Evolutionary conservation across 441 rosid species (phyloP).

Genomic region (Populus hybrid): DNA sequence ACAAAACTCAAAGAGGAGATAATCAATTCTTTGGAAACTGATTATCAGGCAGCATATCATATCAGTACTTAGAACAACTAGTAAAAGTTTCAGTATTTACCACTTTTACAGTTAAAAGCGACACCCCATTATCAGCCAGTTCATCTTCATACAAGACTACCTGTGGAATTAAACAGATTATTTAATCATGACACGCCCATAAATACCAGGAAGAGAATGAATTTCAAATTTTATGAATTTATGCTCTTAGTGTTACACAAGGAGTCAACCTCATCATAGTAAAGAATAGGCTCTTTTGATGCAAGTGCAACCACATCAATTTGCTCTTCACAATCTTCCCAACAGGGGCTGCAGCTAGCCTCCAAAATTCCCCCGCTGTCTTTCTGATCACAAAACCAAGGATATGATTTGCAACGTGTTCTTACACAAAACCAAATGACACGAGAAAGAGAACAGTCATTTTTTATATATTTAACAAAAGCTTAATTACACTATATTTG

Average conservation of each 20-base stretch:
- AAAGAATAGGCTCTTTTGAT: conserved; percentile 94
- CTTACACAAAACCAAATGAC: neutral
- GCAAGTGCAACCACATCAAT: conserved; percentile 73
- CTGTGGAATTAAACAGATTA: conserved; percentile 38
- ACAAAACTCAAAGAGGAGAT: conserved; percentile 26
- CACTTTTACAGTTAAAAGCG: conserved; percentile 96
- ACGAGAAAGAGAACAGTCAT: neutral
- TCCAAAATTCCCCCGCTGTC: conserved; percentile 26
- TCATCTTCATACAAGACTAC: conserved; percentile 96
- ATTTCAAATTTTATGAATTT: neutral
- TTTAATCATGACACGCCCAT: conserved; percentile 11
- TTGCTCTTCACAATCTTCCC: conserved; percentile 80
- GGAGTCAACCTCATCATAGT: conserved; percentile 77
- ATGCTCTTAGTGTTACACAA: neutral
- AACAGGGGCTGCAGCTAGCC: conserved; percentile 35
- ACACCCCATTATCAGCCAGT: conserved; percentile 93
- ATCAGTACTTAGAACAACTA: conserved; percentile 1
- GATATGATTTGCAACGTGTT: conserved; percentile 11
- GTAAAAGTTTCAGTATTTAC: conserved; percentile 40
- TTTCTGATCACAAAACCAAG: conserved; percentile 33
- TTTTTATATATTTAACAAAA: neutral
- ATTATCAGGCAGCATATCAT: conserved; percentile 3
- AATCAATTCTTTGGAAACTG: conserved; percentile 6
- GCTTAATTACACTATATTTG: neutral
- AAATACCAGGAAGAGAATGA: conserved; percentile 8